Percentiles rank a stretch among this genome's conserved stretches.
These are phyloP conservation scores for Raddia distichophylla DNA, from an alignment of 176 grass and related monocot species.

Conservation along the genomic window DNA sequence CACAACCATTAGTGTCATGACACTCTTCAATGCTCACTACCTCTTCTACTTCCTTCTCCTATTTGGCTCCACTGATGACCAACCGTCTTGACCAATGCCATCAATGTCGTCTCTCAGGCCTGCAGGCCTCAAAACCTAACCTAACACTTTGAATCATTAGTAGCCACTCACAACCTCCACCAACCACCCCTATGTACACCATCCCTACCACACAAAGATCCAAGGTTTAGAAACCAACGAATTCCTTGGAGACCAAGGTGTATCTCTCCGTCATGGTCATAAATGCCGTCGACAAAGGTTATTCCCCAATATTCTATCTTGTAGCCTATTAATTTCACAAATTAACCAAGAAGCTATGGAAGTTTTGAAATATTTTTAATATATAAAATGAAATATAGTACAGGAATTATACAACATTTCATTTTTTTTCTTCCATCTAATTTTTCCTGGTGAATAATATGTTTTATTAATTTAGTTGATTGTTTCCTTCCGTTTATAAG, in stretches of 20 bases:
- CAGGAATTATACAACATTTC: background rate
- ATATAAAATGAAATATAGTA: background rate
- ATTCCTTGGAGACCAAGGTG: background rate
- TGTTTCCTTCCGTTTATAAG: background rate
- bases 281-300: fast-evolving
- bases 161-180: background rate
- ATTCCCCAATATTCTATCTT: background rate
- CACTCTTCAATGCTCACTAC: background rate
- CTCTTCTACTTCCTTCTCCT: background rate
- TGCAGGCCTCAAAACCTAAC: background rate
- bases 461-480: background rate
- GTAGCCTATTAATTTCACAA: background rate
- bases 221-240: background rate
- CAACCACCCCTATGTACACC: background rate
- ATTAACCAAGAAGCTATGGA: background rate
- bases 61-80: background rate
- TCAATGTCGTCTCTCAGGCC: no score
- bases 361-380: background rate
- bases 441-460: background rate
- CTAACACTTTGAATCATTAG: background rate
- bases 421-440: background rate
- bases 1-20: background rate
- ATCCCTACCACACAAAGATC: background rate
- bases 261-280: background rate
- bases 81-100: background rate